Evolutionary conservation across 2,329 filamentous ascomycete genomes (phyloP).

Genomic region (Proliferodiscus dingleyae): DNA sequence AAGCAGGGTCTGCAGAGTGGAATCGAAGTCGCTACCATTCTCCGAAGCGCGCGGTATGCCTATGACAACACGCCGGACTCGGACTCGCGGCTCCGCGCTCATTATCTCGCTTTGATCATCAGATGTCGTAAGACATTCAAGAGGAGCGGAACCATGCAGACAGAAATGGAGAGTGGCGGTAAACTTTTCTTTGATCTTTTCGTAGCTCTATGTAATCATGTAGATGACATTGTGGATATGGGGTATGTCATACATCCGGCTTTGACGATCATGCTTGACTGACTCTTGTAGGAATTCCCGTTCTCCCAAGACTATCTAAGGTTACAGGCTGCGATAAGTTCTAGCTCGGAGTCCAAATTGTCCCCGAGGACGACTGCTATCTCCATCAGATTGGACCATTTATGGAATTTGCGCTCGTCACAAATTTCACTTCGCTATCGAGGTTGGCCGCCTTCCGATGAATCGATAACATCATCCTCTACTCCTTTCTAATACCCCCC

Average conservation of each 20-base stretch:
- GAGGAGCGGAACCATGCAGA: slow-evolving; percentile 89
- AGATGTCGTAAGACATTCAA: slow-evolving; percentile 85
- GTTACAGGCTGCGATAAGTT: slow-evolving; percentile 27
- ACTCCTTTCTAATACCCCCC: slow-evolving; percentile 34
- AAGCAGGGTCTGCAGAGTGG: slow-evolving; percentile 92
- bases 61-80: slow-evolving; percentile 85
- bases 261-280: background rate
- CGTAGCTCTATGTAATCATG: slow-evolving; percentile 87
- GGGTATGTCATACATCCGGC: slow-evolving; percentile 40
- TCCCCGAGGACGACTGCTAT: slow-evolving; percentile 32
- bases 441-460: slow-evolving; percentile 44
- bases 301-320: slow-evolving; percentile 50
- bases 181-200: slow-evolving; percentile 92
- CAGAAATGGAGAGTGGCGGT: slow-evolving; percentile 85
- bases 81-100: slow-evolving; percentile 84
- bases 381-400: slow-evolving; percentile 35
- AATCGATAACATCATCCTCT: slow-evolving; percentile 34
- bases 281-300: slow-evolving; percentile 41
- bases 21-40: slow-evolving; percentile 84
- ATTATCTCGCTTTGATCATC: slow-evolving; percentile 91
- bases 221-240: slow-evolving; percentile 61
- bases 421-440: slow-evolving; percentile 36
- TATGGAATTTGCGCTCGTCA: slow-evolving; percentile 28
- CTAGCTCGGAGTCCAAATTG: slow-evolving; percentile 29
- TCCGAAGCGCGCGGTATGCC: slow-evolving; percentile 82